These are phyloP conservation scores for Lasiosphaeria miniovina DNA, from an alignment of 495 filamentous ascomycete species.

Conservation along the genomic window DNA sequence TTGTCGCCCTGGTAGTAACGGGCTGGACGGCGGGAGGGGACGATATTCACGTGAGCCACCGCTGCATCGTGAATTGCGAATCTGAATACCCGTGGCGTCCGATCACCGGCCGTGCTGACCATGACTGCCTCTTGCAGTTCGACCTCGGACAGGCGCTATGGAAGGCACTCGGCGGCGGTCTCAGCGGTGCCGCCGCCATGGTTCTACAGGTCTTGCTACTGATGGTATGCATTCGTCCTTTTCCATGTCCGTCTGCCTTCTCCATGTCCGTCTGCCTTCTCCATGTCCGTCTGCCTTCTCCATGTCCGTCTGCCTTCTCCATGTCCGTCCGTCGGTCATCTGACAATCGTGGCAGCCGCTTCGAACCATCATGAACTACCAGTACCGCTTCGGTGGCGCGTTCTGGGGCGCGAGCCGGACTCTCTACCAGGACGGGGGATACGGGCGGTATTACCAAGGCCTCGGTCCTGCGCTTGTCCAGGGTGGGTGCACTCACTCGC, in stretches of 20 bases:
- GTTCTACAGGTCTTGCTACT: conserved; percentile 35
- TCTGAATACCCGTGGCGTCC: background rate
- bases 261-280: background rate
- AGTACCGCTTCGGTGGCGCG: conserved; percentile 31
- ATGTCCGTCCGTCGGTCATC: background rate
- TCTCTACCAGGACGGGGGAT: conserved; percentile 27
- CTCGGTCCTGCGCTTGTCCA: conserved; percentile 34
- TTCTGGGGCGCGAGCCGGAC: conserved; percentile 24
- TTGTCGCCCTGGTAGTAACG: conserved; percentile 29
- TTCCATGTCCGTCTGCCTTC: too few species aligned
- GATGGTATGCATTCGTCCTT: conserved; percentile 23
- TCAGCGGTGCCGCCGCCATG: conserved; percentile 35
- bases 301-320: background rate
- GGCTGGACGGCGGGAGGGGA: conserved; percentile 31
- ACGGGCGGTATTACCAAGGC: conserved; percentile 32
- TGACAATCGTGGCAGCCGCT: conserved; percentile 23
- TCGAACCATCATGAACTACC: conserved; percentile 39
- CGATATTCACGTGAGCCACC: conserved; percentile 26
- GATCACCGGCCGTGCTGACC: too few species aligned
- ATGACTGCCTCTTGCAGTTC: conserved; percentile 18
- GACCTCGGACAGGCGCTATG: conserved; percentile 27
- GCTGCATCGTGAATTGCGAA: too few species aligned
- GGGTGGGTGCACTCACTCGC: conserved; percentile 12
- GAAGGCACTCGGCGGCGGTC: conserved; percentile 30
- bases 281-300: background rate